phyloP scores from a whole-genome alignment of 129 eudicot species.

The Flaveria ramosissima region DNA sequence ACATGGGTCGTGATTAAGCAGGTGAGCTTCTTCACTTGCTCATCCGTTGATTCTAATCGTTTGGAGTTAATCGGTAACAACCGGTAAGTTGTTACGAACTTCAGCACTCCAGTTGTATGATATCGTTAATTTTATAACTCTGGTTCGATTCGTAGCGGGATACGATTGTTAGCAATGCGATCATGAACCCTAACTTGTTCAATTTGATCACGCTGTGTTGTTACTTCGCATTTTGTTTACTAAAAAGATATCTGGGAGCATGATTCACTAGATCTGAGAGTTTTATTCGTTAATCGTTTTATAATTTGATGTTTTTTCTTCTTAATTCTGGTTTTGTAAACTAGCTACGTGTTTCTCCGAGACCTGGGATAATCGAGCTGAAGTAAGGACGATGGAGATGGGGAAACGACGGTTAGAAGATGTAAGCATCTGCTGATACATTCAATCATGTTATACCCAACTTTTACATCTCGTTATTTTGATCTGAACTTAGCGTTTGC shows the following conservation, averaged over 20 bases:
- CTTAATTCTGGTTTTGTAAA: constrained; percentile 1
- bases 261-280: neutral
- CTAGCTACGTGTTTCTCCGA: constrained; percentile 24
- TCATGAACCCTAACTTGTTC: neutral
- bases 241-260: neutral
- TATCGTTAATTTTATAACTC: neutral
- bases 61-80: constrained; percentile 4
- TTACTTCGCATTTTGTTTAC: neutral
- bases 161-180: constrained; percentile 22
- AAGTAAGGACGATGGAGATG: constrained; percentile 23
- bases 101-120: neutral
- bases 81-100: no score
- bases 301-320: neutral
- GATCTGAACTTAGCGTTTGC: constrained; percentile 20
- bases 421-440: constrained; percentile 33
- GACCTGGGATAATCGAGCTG: constrained; percentile 18
- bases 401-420: constrained; percentile 29
- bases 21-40: constrained; percentile 4
- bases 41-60: constrained; percentile 1
- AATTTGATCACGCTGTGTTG: constrained; percentile 10
- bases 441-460: neutral
- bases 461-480: constrained; percentile 17
- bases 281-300: neutral
- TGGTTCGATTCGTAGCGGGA: constrained; percentile 8
- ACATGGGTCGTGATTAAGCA: constrained; percentile 11